Evolutionary conservation across 192 early-diverging fungal species (phyloP).

Genomic region (Coemansia sp.): DNA sequence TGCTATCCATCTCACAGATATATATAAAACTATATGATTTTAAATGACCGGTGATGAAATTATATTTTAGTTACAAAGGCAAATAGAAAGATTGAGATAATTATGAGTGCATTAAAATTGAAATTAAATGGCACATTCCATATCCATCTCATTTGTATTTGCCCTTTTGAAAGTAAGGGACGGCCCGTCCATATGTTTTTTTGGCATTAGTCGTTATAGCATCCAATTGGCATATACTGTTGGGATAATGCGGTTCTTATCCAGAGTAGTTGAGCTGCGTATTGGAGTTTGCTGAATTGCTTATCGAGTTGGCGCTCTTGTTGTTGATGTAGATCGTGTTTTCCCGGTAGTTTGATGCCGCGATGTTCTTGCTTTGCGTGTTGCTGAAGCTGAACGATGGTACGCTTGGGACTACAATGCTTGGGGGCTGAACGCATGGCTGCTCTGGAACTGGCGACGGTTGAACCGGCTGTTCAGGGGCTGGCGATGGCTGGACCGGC

Average conservation of each 20-base stretch:
- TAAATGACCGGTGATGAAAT: background rate
- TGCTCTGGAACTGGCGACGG: background rate
- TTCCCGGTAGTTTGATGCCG: constrained; percentile 19
- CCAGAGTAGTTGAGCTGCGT: constrained; percentile 19
- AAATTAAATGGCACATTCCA: background rate
- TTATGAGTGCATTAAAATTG: background rate
- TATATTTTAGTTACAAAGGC: no score
- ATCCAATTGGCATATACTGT: no score
- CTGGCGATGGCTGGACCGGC: background rate
- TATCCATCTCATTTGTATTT: no score
- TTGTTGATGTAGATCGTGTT: constrained; percentile 29
- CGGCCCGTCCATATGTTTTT: no score
- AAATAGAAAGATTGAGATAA: no score
- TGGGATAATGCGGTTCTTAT: background rate
- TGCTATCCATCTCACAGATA: background rate
- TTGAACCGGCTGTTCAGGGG: constrained; percentile 3
- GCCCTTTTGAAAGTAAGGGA: no score
- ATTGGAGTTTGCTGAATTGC: constrained; percentile 20
- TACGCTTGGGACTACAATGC: background rate
- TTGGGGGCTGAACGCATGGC: background rate
- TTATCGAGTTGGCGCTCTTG: constrained; percentile 23
- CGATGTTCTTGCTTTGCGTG: constrained; percentile 19
- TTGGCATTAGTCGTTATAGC: no score
- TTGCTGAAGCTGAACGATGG: constrained; percentile 17
- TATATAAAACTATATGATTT: background rate